A percentile compares a stretch with the other conserved stretches of the same genome.
These are phyloP conservation scores for Cucurbita moschata DNA, from an alignment of 306 rosid species.

Conservation along the genomic window DNA sequence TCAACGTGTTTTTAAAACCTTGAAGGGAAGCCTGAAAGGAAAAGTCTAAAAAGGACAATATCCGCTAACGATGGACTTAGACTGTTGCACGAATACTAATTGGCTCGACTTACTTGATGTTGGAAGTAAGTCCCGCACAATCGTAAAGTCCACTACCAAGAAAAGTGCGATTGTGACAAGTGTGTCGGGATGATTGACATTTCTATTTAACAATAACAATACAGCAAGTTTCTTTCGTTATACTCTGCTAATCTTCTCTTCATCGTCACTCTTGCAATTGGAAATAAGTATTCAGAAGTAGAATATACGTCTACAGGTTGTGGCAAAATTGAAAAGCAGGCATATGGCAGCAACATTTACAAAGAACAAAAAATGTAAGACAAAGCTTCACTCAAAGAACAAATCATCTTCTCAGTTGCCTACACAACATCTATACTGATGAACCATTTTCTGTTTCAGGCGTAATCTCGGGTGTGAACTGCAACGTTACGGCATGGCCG, in stretches of 20 bases:
- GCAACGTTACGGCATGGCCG: slow-evolving; percentile 56
- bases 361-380: slow-evolving; percentile 83
- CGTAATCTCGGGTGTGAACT: slow-evolving; percentile 51
- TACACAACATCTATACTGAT: background rate
- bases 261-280: background rate
- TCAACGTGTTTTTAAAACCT: no score
- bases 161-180: background rate
- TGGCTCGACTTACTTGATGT: no score
- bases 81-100: no score
- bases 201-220: background rate
- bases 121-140: no score
- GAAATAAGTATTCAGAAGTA: background rate
- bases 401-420: slow-evolving; percentile 1
- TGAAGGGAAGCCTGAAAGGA: no score
- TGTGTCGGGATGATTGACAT: no score
- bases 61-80: no score
- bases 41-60: no score
- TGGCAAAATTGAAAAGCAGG: slow-evolving; percentile 88
- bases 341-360: slow-evolving; percentile 80
- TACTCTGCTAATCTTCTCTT: background rate
- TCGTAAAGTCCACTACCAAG: no score
- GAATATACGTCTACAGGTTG: slow-evolving; percentile 46
- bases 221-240: background rate
- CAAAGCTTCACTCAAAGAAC: slow-evolving; percentile 5
- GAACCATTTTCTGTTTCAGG: slow-evolving; percentile 29